Conservation (phyloP, 2,329 filamentous ascomycete genomes). For the Paecilomyces formosus region DNA sequence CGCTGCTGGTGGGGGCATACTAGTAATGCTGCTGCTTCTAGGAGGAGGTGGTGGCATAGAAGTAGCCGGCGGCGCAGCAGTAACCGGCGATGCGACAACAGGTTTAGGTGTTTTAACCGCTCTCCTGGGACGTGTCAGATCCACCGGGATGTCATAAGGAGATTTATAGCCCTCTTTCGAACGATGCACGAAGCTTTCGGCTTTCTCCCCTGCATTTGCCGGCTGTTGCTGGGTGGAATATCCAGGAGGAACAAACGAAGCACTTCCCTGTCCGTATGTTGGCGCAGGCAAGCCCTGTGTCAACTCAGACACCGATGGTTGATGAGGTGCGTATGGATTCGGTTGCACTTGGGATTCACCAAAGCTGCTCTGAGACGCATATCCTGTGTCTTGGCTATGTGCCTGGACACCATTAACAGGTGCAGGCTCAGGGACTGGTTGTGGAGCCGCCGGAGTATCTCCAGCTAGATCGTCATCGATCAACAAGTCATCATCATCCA, state of each 20-base stretch:
- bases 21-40: slow-evolving; percentile 56
- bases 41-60: slow-evolving; percentile 47
- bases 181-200: slow-evolving; percentile 84
- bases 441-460: slow-evolving; percentile 10
- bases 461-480: slow-evolving; percentile 53
- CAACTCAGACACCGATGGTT: slow-evolving; percentile 42
- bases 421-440: slow-evolving; percentile 14
- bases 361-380: slow-evolving; percentile 17
- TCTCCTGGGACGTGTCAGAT: slow-evolving; percentile 61
- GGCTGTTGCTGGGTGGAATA: slow-evolving; percentile 19
- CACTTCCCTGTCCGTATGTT: slow-evolving; percentile 9
- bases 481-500: slow-evolving; percentile 76
- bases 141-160: slow-evolving; percentile 90
- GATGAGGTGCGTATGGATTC: slow-evolving; percentile 46
- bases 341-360: slow-evolving; percentile 12
- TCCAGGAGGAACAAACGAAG: slow-evolving; percentile 15
- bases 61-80: slow-evolving; percentile 34
- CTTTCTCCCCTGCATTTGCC: slow-evolving; percentile 38
- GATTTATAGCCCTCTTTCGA: slow-evolving; percentile 87
- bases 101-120: slow-evolving; percentile 53
- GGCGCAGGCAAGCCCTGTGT: slow-evolving; percentile 27
- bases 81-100: slow-evolving; percentile 35
- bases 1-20: slow-evolving; percentile 17
- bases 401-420: slow-evolving; percentile 9
- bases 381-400: slow-evolving; percentile 16